Base-by-base conservation (phyloP, 768 basidiomycete species). In the Boletus rex-veris region DNA sequence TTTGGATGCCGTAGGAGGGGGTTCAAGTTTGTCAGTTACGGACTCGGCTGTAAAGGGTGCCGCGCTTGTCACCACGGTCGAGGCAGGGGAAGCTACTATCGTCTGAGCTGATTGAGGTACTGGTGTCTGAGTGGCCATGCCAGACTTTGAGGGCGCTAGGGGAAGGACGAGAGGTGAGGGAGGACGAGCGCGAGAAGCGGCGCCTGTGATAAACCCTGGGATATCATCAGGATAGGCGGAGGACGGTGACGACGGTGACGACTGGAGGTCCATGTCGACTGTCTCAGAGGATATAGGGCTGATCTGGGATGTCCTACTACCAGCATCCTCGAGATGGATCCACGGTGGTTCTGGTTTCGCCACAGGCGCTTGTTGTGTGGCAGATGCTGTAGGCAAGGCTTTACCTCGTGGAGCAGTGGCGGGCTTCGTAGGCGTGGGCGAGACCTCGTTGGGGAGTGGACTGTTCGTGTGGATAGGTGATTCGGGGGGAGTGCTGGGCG, bases 401-500 rank as follows among this genome's bases (percentile, higher is more conserved):
- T 61, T 60, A 45, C 49, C 54, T 50, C 39, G 35, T 31, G 54
- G 37, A 30, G 43, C n/a, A 15, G 44, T 21, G 10, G 56, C 16
- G 33, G 52, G 58, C 14, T 54, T 45, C 5, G 26, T 44, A 28
- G 62, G 57, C 1, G 53, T 60, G 24, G 39, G 33, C 10, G 44
- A 50, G 21, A 24, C 42, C 7, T 44, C 48, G 31, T 48, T 35
- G 40, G 53, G 45, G 14, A 48, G 45, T 19, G 58, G 43, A 30
- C 35, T 46, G 38, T 15, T 56, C 1, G 49, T 38, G n/a, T 7
- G 47, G 30, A 53, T 35, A 6, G 61, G 66, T 5, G 67, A 58
- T 31, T 59, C 68, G 41, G 68, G 56, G 35, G 75, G 74, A 10
- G 74, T 74, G 54, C 72, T 75, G 16, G 71, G 58, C 7, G 75